Percentiles rank a stretch among this genome's conserved stretches.
Conservation (phyloP, 768 basidiomycete genomes). For the Lactarius pseudohatsudake region DNA sequence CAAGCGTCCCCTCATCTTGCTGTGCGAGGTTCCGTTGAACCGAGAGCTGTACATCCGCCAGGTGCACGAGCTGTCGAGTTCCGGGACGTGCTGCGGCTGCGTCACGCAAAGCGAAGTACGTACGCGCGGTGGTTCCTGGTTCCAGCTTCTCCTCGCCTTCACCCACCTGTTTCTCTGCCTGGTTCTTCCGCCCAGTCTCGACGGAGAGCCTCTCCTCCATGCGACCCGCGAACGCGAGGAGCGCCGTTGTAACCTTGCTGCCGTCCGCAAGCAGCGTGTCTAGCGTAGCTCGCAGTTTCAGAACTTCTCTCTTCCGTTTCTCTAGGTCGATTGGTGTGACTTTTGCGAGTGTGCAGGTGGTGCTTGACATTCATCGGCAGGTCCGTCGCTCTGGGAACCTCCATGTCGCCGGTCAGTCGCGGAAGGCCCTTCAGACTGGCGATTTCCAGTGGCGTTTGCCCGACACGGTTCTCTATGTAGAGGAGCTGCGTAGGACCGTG, state of each 20-base stretch:
- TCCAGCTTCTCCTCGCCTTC: neutral
- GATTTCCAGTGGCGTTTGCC: conserved; percentile 35
- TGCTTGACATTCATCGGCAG: neutral
- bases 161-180: neutral
- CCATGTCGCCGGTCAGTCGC: neutral
- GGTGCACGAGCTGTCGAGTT: conserved; percentile 17
- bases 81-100: conserved; percentile 4
- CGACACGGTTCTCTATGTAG: conserved; percentile 46
- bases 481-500: conserved; percentile 42
- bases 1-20: neutral
- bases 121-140: neutral
- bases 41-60: conserved; percentile 26
- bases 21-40: conserved; percentile 16
- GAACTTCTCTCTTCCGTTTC: conserved; percentile 19
- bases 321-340: conserved; percentile 13
- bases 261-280: conserved; percentile 8
- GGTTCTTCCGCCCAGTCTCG: neutral
- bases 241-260: conserved; percentile 16
- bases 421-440: conserved; percentile 29
- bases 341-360: neutral
- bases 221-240: conserved; percentile 13
- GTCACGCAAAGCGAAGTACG: conserved; percentile 4
- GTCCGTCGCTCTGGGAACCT: neutral
- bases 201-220: conserved; percentile 19
- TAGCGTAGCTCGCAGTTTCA: conserved; percentile 21